A percentile compares a stretch with the other conserved stretches of the same genome.
phyloP scores from a whole-genome alignment of 1,284 basidiomycete species.

The Heterobasidion irregulare region DNA sequence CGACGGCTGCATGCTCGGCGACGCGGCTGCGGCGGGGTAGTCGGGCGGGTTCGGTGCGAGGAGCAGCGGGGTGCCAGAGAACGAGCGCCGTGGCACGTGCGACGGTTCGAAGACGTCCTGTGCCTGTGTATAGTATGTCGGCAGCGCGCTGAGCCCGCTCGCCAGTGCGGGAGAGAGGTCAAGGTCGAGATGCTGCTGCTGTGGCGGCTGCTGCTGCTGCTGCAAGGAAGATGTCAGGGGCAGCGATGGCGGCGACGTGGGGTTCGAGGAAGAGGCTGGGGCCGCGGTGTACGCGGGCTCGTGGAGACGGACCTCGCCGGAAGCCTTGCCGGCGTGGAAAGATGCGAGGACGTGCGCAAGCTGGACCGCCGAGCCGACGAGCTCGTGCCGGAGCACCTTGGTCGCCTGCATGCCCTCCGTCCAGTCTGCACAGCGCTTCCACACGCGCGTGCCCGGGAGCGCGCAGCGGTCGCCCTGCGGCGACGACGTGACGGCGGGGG shows the following conservation, averaged over 20 bases:
- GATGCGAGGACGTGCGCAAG: slow-evolving; percentile 49
- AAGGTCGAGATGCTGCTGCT: no score
- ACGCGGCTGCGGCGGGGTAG: background rate
- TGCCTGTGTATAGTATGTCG: no score
- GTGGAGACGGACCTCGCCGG: slow-evolving; percentile 28
- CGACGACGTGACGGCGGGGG: slow-evolving; percentile 22
- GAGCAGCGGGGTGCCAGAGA: background rate
- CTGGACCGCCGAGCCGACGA: slow-evolving; percentile 57
- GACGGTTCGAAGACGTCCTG: background rate
- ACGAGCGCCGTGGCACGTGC: slow-evolving; percentile 1
- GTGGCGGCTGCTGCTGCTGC: no score
- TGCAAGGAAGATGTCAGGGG: background rate
- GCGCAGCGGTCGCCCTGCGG: background rate
- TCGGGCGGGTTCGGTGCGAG: background rate
- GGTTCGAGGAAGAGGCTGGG: slow-evolving; percentile 2
- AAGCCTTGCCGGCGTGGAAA: slow-evolving; percentile 29
- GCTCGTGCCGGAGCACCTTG: slow-evolving; percentile 53
- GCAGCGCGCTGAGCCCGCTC: no score
- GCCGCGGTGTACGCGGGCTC: slow-evolving; percentile 17
- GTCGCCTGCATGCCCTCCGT: slow-evolving; percentile 69
- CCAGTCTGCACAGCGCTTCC: slow-evolving; percentile 70
- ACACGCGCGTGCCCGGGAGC: slow-evolving; percentile 30
- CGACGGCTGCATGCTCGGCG: no score
- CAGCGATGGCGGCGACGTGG: background rate
- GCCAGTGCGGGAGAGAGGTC: no score